These are phyloP conservation scores for Xylariaceae sp. DNA, from an alignment of 2,329 filamentous ascomycete species.

Conservation along the genomic window DNA sequence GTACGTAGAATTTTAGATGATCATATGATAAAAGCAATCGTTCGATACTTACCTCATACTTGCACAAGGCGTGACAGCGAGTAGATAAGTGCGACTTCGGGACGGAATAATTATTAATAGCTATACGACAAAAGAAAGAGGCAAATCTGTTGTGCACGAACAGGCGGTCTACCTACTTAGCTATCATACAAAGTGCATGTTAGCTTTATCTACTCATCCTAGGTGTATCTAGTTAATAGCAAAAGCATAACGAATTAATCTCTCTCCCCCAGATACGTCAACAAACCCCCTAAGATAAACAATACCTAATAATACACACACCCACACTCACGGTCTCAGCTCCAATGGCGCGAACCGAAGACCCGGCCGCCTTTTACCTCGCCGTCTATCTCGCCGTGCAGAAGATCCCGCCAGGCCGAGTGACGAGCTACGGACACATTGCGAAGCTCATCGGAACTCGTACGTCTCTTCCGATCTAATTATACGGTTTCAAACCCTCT, in stretches of 20 bases:
- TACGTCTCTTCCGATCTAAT: neutral
- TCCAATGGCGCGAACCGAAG: constrained; percentile 64
- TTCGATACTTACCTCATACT: no score
- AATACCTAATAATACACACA: neutral
- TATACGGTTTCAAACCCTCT: neutral
- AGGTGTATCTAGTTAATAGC: no score
- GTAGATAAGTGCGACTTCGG: neutral
- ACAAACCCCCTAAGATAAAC: neutral
- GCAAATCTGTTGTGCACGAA: no score
- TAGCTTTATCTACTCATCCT: no score
- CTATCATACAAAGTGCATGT: no score
- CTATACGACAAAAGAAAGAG: neutral
- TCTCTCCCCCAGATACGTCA: neutral
- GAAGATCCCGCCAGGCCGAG: constrained; percentile 74
- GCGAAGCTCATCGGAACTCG: constrained; percentile 56
- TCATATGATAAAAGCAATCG: no score
- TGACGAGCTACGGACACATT: constrained; percentile 84
- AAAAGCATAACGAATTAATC: no score
- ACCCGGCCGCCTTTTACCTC: constrained; percentile 67
- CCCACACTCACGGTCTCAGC: neutral
- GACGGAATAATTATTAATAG: neutral
- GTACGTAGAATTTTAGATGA: no score
- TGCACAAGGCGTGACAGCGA: no score
- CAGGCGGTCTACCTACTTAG: no score
- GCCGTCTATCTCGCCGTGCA: constrained; percentile 79